Evolutionary conservation across 2,329 filamentous ascomycete genomes (phyloP), one percentile per base, ranked within the genome.

Genomic region (Cercospora brassicicola): DNA sequence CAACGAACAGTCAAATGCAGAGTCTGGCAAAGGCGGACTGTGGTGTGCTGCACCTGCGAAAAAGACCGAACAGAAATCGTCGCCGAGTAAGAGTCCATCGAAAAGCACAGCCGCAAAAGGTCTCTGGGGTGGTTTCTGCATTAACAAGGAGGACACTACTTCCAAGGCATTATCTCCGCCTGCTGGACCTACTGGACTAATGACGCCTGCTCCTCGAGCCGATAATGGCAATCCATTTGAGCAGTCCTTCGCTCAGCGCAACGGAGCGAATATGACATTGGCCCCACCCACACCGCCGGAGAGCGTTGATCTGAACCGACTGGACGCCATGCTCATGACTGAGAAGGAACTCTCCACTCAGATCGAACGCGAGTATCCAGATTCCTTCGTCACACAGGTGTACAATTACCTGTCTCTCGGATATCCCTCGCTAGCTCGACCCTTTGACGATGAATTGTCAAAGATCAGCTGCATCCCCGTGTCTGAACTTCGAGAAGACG

Each of bases 371-470:
- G 93, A 97, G 79, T 96, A 95, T 75, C 85, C 90, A 69, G 92
- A 97, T 77, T 84, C 84, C 3, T 97, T 97, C 78, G 88, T 97
- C 65, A 97, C 94, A 0, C 94, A 98, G 79, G 94, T 98, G 7
- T 98, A 96, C 85, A 97, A 98, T 79, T 98, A 98, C 79, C 85
- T 98, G 15, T 96, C 93, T 0, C 86, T 98, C 4, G 94, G 94
- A 4, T 97, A 97, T 78, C 94, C 94, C 2, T 90, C 92, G 36
- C 88, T 93, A 75, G 94, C 94, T 10, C 88, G 90, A 23, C 86
- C 88, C 42, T 98, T 92, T 76, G 94, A 98, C 76, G 86, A 89
- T 10, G 94, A 98, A 82, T 84, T 98, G 20, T 88, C 89, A 73
- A 92, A 91, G 77, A 96, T 97, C 66, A 91, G 90, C 33, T 84